Base-by-base conservation (phyloP, 2,329 filamentous ascomycete genomes). In the Massarina eburnea region DNA sequence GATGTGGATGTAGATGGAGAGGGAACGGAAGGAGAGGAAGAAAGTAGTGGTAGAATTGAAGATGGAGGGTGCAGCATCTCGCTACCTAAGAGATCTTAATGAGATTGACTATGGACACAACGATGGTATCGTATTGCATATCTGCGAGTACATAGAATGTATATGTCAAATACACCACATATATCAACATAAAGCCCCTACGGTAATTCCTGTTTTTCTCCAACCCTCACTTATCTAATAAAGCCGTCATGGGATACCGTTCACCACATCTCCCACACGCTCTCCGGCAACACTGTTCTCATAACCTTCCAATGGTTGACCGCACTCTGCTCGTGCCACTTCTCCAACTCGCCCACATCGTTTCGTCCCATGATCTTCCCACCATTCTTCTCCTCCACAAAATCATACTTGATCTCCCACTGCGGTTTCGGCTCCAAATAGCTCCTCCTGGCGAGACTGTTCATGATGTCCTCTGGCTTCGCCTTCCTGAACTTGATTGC, bases 241-340 rank as follows among this genome's bases (percentile, higher is more conserved):
- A 8, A 8, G 14, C 8, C 8, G 26, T 14, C 26, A 14, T 14
- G 26, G 14, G n/a, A n/a, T n/a, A n/a, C 7, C 19, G 18, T n/a
- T 54, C 47, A 96, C 89, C 90, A 97, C 61, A 83, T 80, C 73
- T 95, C 87, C 94, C 94, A 99, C 20, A 97, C 81, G 10, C 74
- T 73, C 45, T 76, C 76, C 1, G 91, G 91, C 51, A 97, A 57
- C 2, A 96, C 91, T 1, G 75, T 82, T 62, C 94, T 82, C 91
- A 99, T 99, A 37, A 99, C 86, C 34, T 74, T 76, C 94, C 94
- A 99, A 73, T 99, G 94, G 8, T 88, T 88, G 41, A 88, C 66
- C 0, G 91, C 91, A 59, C 88, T 89, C 61, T 82, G 76, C 61
- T 83, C 78, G 65, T 96, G 91, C 76, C 82, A 89, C 65, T 80